These are phyloP conservation scores for Talaromyces sp. DNA, from an alignment of 2,329 filamentous ascomycete species.

Conservation along the genomic window DNA sequence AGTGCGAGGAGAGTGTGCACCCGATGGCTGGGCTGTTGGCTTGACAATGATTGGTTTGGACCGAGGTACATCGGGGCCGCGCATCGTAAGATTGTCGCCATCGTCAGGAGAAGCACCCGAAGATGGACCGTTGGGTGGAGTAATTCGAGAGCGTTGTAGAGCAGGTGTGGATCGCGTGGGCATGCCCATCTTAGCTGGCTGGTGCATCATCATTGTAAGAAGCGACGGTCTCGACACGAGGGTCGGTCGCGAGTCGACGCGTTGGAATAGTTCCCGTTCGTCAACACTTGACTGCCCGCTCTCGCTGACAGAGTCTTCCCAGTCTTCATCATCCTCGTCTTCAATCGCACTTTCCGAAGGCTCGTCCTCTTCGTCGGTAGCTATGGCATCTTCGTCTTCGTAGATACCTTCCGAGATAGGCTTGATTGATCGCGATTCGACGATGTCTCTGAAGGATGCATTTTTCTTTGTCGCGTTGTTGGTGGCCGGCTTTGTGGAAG, in stretches of 20 bases:
- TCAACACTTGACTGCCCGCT: slow-evolving; percentile 79
- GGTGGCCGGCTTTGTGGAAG: slow-evolving; percentile 27
- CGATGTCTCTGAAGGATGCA: slow-evolving; percentile 73
- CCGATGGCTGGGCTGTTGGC: slow-evolving; percentile 63
- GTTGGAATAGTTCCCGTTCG: slow-evolving; percentile 75
- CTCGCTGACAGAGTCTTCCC: slow-evolving; percentile 67
- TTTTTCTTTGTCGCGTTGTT: slow-evolving; percentile 60
- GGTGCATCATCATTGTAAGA: slow-evolving; percentile 81
- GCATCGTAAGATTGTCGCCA: slow-evolving; percentile 58
- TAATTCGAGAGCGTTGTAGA: slow-evolving; percentile 53
- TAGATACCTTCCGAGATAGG: slow-evolving; percentile 53
- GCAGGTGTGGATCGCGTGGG: slow-evolving; percentile 43
- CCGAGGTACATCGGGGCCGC: slow-evolving; percentile 59
- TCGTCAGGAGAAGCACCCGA: slow-evolving; percentile 55
- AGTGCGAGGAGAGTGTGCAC: slow-evolving; percentile 81
- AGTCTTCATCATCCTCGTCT: slow-evolving; percentile 59
- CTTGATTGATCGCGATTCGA: slow-evolving; percentile 62
- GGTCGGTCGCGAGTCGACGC: slow-evolving; percentile 82
- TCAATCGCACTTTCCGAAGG: slow-evolving; percentile 80
- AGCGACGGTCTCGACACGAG: slow-evolving; percentile 81
- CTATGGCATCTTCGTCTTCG: slow-evolving; percentile 55
- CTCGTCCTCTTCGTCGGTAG: slow-evolving; percentile 58
- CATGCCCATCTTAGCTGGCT: slow-evolving; percentile 67
- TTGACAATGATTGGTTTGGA: slow-evolving; percentile 78
- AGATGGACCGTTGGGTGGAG: slow-evolving; percentile 63